Conservation (phyloP, 164 flowering plant species). For the Magnolia kwangsiensis region DNA sequence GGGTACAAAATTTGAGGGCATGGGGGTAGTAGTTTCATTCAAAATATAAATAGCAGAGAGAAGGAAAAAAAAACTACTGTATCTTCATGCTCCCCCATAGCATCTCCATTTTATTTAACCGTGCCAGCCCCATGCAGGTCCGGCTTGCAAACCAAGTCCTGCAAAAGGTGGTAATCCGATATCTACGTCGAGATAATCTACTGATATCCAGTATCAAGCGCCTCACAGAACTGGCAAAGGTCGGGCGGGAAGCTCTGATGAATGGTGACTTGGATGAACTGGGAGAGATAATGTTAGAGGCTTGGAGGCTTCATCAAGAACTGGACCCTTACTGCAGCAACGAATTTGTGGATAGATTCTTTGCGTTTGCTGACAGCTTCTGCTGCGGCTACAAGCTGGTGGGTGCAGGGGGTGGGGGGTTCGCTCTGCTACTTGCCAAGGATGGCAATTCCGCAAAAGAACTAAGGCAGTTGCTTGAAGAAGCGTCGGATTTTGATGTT, state of each 20-base stretch:
- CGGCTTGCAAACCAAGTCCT: conserved; percentile 91
- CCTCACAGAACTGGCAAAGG: conserved; percentile 80
- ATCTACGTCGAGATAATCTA: conserved; percentile 79
- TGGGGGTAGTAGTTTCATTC: no score
- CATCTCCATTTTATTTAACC: conserved; percentile 6
- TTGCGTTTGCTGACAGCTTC: conserved; percentile 57
- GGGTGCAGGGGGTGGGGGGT: conserved; percentile 99
- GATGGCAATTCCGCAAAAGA: conserved; percentile 44
- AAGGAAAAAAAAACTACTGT: no score
- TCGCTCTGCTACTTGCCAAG: conserved; percentile 77
- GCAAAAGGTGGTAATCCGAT: conserved; percentile 86
- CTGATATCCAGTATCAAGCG: conserved; percentile 96
- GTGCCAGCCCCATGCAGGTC: conserved; percentile 41
- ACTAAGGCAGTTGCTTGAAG: conserved; percentile 42
- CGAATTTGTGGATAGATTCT: conserved; percentile 74
- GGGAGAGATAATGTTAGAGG: conserved; percentile 87
- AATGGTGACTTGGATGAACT: conserved; percentile 74
- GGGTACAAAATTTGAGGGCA: not conserved
- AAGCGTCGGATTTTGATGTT: conserved; percentile 49
- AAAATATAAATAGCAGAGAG: no score
- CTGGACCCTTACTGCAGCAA: conserved; percentile 95
- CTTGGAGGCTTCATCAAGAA: conserved; percentile 97
- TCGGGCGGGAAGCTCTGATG: conserved; percentile 93
- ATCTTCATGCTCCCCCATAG: not conserved
- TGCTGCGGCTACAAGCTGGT: conserved; percentile 97